Evolutionary conservation across 257 asterid species (phyloP).

Genomic region (Asclepias syriaca): DNA sequence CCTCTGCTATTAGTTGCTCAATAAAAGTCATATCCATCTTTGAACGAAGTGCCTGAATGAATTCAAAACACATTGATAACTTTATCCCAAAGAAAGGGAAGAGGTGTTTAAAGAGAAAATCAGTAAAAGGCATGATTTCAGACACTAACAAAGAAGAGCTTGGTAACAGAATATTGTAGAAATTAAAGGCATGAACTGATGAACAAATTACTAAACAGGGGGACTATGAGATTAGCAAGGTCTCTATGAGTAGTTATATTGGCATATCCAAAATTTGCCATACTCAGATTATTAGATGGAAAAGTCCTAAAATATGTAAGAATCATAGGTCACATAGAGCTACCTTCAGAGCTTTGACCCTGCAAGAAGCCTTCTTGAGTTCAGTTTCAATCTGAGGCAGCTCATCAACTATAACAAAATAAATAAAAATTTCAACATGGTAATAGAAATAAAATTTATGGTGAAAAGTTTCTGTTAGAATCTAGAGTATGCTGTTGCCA

Average conservation of each 20-base stretch:
- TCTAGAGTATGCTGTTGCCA: conserved; percentile 10
- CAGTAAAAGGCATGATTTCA: neutral
- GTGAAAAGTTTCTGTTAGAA: neutral
- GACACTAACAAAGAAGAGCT: neutral
- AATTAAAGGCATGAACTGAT: neutral
- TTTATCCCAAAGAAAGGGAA: neutral
- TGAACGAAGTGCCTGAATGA: conserved; percentile 53
- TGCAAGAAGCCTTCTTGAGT: conserved; percentile 70
- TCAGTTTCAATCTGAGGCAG: conserved; percentile 64
- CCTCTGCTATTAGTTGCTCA: conserved; percentile 58
- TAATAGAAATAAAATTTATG: neutral
- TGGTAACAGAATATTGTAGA: neutral
- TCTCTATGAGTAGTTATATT: neutral
- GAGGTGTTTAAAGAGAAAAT: neutral
- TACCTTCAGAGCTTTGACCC: conserved; percentile 83
- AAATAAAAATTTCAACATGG: neutral
- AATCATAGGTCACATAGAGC: conserved; percentile 11
- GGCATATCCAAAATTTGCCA: neutral
- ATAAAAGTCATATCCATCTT: conserved; percentile 58
- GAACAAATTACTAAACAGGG: neutral
- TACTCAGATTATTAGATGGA: conserved; percentile 8
- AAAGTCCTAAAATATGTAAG: neutral
- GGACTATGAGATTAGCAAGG: neutral
- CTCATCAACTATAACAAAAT: conserved; percentile 51
- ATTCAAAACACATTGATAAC: conserved; percentile 1